These are phyloP conservation scores for Syncephalis plumigaleata DNA, from an alignment of 371 early-diverging fungal genomes.

Conservation along the genomic window DNA sequence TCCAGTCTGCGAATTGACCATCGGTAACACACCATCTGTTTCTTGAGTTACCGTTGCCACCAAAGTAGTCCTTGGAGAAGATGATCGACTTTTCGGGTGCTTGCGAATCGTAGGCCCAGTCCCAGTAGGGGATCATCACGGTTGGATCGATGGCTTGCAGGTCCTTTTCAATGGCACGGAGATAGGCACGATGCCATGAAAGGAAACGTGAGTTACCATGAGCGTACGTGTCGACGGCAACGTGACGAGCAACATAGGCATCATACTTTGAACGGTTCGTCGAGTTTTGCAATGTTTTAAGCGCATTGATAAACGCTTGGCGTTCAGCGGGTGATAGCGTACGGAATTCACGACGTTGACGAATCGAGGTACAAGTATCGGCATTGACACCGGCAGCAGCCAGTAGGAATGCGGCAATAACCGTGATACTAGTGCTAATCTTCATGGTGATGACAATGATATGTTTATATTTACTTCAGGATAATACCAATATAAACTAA, in stretches of 20 bases:
- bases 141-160: slow-evolving; percentile 15
- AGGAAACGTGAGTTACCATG: slow-evolving; percentile 13
- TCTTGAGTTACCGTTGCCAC: slow-evolving; percentile 9
- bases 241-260: neutral
- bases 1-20: slow-evolving; percentile 8
- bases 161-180: slow-evolving; percentile 12
- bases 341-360: slow-evolving; percentile 1
- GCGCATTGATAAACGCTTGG: neutral
- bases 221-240: neutral
- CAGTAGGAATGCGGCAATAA: too few relatives aligned
- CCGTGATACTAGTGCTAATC: too few relatives aligned
- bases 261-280: neutral
- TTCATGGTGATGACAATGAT: too few relatives aligned
- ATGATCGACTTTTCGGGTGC: slow-evolving; percentile 3
- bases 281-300: neutral
- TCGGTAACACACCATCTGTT: slow-evolving; percentile 7
- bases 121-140: slow-evolving; percentile 26
- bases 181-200: slow-evolving; percentile 22
- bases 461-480: too few relatives aligned
- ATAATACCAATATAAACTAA: too few relatives aligned
- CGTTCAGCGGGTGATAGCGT: neutral
- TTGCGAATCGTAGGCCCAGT: slow-evolving; percentile 8
- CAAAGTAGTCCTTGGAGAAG: slow-evolving; percentile 1
- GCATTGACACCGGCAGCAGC: too few relatives aligned
- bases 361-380: neutral